Evolutionary conservation across 169 alveolate species (phyloP).

Genomic region (Plasmodium adleri): DNA sequence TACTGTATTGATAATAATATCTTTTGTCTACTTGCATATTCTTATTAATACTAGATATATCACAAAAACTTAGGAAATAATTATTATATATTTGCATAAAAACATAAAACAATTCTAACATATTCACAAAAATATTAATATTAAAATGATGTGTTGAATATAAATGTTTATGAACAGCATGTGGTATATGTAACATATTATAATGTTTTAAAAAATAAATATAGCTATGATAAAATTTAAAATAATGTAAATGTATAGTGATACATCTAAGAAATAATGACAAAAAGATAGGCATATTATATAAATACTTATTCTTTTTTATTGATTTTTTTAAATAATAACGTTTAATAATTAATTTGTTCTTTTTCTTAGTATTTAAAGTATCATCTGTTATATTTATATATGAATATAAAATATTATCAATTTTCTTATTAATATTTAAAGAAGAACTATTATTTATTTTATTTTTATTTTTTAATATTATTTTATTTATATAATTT

Average conservation of each 20-base stretch:
- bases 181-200: slow-evolving; percentile 40
- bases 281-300: slow-evolving; percentile 38
- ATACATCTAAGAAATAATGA: slow-evolving; percentile 37
- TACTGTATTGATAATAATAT: too few relatives aligned
- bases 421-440: background rate
- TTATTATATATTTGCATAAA: slow-evolving; percentile 39
- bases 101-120: slow-evolving; percentile 44
- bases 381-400: background rate
- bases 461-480: background rate
- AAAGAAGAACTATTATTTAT: background rate
- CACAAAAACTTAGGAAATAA: slow-evolving; percentile 14
- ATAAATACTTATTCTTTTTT: background rate
- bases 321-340: background rate
- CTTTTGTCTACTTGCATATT: too few relatives aligned
- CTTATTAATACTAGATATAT: background rate
- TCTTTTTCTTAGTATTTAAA: background rate
- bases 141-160: slow-evolving; percentile 36
- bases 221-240: slow-evolving; percentile 33
- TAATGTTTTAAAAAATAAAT: slow-evolving; percentile 20
- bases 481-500: too few relatives aligned
- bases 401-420: background rate
- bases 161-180: slow-evolving; percentile 11
- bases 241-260: slow-evolving; percentile 26
- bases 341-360: background rate
- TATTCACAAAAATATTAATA: slow-evolving; percentile 30